Conservation (phyloP, 2,329 filamentous ascomycete species). For the Diaporthe eres region DNA sequence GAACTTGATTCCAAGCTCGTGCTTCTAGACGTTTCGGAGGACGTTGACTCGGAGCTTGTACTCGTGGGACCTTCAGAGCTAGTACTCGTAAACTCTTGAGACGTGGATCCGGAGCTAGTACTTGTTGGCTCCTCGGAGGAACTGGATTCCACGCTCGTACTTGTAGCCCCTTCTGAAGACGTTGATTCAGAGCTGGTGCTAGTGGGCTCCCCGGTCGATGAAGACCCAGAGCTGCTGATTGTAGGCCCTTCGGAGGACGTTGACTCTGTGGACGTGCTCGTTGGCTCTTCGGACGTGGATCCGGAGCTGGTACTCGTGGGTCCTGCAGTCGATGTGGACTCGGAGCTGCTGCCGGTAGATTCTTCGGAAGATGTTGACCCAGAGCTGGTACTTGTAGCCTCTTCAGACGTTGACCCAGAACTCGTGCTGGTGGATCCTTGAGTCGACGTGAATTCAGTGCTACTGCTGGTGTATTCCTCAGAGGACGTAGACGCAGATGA, state of each 20-base stretch:
- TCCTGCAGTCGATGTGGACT: not conserved
- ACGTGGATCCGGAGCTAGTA: not conserved
- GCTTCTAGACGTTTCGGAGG: not conserved
- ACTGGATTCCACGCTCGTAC: not conserved
- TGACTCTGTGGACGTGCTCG: not conserved
- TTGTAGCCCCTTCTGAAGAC: not conserved
- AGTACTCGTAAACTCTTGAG: not conserved
- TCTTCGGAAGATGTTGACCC: not conserved
- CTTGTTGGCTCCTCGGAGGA: not conserved
- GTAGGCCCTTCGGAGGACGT: not conserved
- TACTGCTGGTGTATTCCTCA: too few species aligned
- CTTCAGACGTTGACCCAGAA: too few species aligned
- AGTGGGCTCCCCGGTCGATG: not conserved
- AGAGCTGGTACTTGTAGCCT: too few species aligned
- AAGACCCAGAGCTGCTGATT: not conserved
- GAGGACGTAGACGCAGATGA: too few species aligned
- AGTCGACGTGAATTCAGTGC: too few species aligned
- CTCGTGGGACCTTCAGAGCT: not conserved
- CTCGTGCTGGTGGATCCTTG: too few species aligned
- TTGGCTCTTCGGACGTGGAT: not conserved
- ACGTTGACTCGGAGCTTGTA: not conserved
- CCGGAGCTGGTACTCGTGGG: not conserved
- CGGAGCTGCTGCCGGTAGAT: not conserved
- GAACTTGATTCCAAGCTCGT: not conserved
- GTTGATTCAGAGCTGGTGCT: not conserved